These are phyloP conservation scores for Silene noctiflora DNA, from an alignment of 179 eudicot species.

Conservation along the genomic window DNA sequence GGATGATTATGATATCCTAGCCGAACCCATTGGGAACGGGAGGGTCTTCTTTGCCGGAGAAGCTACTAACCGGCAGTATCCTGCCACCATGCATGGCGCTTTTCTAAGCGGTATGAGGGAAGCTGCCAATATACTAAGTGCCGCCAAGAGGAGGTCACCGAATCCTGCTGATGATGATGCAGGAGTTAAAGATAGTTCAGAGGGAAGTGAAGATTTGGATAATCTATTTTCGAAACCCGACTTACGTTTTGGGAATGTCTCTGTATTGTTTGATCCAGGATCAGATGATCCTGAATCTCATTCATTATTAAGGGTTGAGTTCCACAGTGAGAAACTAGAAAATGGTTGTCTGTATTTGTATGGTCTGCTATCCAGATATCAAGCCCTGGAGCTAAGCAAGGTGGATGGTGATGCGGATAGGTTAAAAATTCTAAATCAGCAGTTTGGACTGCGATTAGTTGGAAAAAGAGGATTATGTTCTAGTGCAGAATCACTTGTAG, in stretches of 20 bases:
- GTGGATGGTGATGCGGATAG: slow-evolving; percentile 48
- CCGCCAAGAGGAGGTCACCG: slow-evolving; percentile 53
- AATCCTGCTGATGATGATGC: slow-evolving; percentile 23
- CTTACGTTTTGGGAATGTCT: slow-evolving; percentile 56
- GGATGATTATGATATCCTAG: slow-evolving; percentile 87
- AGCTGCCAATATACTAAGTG: slow-evolving; percentile 82
- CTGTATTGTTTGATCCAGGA: slow-evolving; percentile 51
- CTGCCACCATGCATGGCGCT: slow-evolving; percentile 99
- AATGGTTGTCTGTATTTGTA: slow-evolving; percentile 45
- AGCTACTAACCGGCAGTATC: slow-evolving; percentile 90
- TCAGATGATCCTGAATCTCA: slow-evolving; percentile 45
- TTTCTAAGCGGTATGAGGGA: slow-evolving; percentile 98
- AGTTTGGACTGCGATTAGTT: slow-evolving; percentile 48
- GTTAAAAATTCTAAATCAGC: slow-evolving; percentile 39
- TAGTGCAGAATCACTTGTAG: slow-evolving; percentile 49
- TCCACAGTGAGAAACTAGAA: slow-evolving; percentile 41
- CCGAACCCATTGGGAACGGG: slow-evolving; percentile 76
- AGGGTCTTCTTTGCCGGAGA: slow-evolving; percentile 96
- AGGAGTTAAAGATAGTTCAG: slow-evolving; percentile 18
- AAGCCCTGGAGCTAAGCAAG: slow-evolving; percentile 50
- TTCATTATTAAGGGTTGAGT: slow-evolving; percentile 48
- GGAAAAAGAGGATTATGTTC: slow-evolving; percentile 49
- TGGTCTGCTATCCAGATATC: slow-evolving; percentile 46
- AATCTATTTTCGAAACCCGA: slow-evolving; percentile 54
- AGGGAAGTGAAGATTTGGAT: slow-evolving; percentile 37